phyloP scores from a whole-genome alignment of 257 asterid genomes.

The Linderniella brevidens region DNA sequence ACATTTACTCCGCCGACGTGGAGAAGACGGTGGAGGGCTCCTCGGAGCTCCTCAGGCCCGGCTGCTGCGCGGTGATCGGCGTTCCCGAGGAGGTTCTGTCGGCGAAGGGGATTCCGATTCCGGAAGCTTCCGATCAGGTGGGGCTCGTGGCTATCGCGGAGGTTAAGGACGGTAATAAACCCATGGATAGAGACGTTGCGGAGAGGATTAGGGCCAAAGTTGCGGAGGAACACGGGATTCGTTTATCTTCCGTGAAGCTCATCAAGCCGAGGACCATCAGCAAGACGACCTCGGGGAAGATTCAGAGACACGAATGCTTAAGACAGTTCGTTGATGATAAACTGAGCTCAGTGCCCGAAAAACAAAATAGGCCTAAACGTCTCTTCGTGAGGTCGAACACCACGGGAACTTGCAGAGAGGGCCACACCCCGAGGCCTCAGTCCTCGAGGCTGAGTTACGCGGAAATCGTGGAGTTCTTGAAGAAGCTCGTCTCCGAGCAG shows the following conservation, averaged over 20 bases:
- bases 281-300: constrained; percentile 59
- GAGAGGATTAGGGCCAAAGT: constrained; percentile 27
- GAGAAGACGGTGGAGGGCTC: constrained; percentile 54
- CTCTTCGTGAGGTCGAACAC: constrained; percentile 42
- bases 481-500: constrained; percentile 51
- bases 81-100: constrained; percentile 34
- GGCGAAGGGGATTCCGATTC: constrained; percentile 28
- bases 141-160: constrained; percentile 52
- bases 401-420: constrained; percentile 65
- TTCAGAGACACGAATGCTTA: constrained; percentile 49
- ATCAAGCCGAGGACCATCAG: constrained; percentile 44
- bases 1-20: constrained; percentile 42
- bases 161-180: constrained; percentile 24
- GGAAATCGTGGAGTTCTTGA: constrained; percentile 42
- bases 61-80: constrained; percentile 50
- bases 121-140: constrained; percentile 33
- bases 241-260: constrained; percentile 22
- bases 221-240: constrained; percentile 47
- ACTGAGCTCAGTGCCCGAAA: constrained; percentile 37
- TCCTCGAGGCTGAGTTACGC: constrained; percentile 21
- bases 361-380: constrained; percentile 22
- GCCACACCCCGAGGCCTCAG: constrained; percentile 49
- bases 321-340: constrained; percentile 33
- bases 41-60: constrained; percentile 40
- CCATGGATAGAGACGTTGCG: constrained; percentile 13